phyloP scores from a whole-genome alignment of 2,329 filamentous ascomycete species.

The Teratosphaeria nubilosa region DNA sequence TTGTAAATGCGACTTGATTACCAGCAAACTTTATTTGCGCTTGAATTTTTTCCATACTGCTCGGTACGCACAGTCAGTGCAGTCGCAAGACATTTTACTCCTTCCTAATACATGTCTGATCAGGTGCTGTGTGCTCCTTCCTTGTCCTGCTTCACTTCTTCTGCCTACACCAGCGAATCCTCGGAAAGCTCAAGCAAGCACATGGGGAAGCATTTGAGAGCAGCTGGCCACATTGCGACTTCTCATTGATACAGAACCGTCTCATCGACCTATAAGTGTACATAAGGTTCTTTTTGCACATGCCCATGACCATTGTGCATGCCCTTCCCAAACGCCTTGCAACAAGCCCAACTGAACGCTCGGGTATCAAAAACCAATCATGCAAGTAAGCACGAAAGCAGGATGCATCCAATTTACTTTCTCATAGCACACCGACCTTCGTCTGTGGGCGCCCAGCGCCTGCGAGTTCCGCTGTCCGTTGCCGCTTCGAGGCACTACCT shows the following conservation, averaged over 20 bases:
- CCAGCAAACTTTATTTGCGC: not conserved
- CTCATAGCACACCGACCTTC: not conserved
- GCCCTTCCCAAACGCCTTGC: not conserved
- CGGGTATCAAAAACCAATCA: not conserved
- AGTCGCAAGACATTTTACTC: not conserved
- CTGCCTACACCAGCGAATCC: not conserved
- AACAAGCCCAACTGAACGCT: not conserved
- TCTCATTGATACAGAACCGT: not conserved
- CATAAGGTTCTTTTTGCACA: not conserved
- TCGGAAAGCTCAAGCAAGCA: not conserved
- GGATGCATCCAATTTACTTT: not conserved
- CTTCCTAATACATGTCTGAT: not conserved
- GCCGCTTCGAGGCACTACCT: conserved; percentile 16
- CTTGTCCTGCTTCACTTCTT: not conserved
- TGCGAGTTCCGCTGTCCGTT: conserved; percentile 11
- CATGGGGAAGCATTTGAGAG: not conserved
- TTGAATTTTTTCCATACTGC: not conserved
- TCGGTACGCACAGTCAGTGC: not conserved
- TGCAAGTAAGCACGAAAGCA: not conserved
- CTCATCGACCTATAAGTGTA: not conserved
- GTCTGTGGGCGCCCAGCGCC: not conserved
- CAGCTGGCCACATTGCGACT: not conserved
- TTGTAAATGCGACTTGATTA: not conserved
- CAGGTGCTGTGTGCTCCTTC: not conserved
- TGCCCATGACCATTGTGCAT: not conserved